phyloP scores from a whole-genome alignment of 2,329 filamentous ascomycete genomes.

The Aspergillus versicolor region DNA sequence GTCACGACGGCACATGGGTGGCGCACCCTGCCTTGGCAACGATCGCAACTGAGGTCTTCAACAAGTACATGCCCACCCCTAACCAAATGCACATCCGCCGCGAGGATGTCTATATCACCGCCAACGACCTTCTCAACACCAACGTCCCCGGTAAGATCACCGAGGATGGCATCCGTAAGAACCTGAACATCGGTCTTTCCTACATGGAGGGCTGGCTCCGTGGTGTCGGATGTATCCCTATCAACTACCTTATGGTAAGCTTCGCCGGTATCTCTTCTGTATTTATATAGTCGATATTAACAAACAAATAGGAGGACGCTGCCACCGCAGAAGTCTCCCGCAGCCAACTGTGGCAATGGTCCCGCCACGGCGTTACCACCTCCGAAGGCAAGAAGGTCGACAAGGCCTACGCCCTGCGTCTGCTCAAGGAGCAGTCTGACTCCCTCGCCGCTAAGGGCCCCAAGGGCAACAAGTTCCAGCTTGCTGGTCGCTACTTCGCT shows the following conservation, averaged over 20 bases:
- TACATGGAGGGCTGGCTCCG: slow-evolving; percentile 99
- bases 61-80: slow-evolving; percentile 96
- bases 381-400: slow-evolving; percentile 89
- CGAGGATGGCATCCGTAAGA: slow-evolving; percentile 94
- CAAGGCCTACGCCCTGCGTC: slow-evolving; percentile 82
- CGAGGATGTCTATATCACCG: slow-evolving; percentile 82
- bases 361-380: slow-evolving; percentile 69
- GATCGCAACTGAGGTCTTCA: slow-evolving; percentile 91
- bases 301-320: slow-evolving; percentile 67
- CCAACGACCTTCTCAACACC: slow-evolving; percentile 95
- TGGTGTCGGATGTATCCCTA: slow-evolving; percentile 91
- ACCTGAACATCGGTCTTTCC: slow-evolving; percentile 90
- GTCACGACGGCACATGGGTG: slow-evolving; percentile 97
- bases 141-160: slow-evolving; percentile 91
- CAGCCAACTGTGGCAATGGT: slow-evolving; percentile 96
- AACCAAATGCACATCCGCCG: slow-evolving; percentile 92
- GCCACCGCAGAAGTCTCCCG: slow-evolving; percentile 95
- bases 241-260: slow-evolving; percentile 87
- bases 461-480: slow-evolving; percentile 86
- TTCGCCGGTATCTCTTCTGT: not conserved
- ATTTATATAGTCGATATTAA: slow-evolving; percentile 6
- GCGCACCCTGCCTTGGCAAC: slow-evolving; percentile 88
- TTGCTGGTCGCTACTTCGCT: slow-evolving; percentile 90
- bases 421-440: slow-evolving; percentile 83
- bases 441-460: slow-evolving; percentile 71